Percentiles rank a stretch among this genome's conserved stretches.
Conservation (phyloP, 352 stramenopile species). For the Pythium oligandrum region DNA sequence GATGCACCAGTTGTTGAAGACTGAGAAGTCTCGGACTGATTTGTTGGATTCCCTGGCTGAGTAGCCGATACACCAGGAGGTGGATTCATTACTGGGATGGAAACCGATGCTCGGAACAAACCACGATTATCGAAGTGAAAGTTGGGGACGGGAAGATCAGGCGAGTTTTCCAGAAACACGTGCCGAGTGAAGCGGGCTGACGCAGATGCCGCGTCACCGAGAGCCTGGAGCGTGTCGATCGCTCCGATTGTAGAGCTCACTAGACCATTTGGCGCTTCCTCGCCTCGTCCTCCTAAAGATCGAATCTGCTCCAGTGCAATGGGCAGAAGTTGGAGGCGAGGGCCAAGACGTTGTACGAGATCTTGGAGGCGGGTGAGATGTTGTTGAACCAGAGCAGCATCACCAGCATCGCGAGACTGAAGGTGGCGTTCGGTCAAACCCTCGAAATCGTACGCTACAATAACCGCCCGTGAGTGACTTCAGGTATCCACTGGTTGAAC, state of each 20-base stretch:
- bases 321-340: constrained; percentile 16
- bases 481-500: neutral
- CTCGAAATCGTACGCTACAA: too few species aligned
- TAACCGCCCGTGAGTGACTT: too few species aligned
- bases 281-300: constrained; percentile 9
- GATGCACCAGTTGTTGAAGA: too few species aligned
- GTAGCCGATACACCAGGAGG: neutral
- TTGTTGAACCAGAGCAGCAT: constrained; percentile 3
- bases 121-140: constrained; percentile 18
- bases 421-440: neutral
- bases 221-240: constrained; percentile 19
- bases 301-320: constrained; percentile 15
- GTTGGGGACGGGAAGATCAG: constrained; percentile 11
- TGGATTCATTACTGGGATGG: constrained; percentile 13
- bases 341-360: constrained; percentile 12
- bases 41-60: too few species aligned
- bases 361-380: constrained; percentile 11
- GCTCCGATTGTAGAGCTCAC: constrained; percentile 17
- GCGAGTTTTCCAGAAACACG: constrained; percentile 21
- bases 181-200: constrained; percentile 19
- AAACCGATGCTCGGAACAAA: constrained; percentile 14
- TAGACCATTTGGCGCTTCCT: constrained; percentile 16
- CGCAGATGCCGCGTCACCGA: constrained; percentile 17
- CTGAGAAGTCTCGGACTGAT: too few species aligned
- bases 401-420: constrained; percentile 6